Percentiles rank a stretch among this genome's conserved stretches.
Conservation (phyloP, 352 stramenopile species). For the Achlya hypogyna region DNA sequence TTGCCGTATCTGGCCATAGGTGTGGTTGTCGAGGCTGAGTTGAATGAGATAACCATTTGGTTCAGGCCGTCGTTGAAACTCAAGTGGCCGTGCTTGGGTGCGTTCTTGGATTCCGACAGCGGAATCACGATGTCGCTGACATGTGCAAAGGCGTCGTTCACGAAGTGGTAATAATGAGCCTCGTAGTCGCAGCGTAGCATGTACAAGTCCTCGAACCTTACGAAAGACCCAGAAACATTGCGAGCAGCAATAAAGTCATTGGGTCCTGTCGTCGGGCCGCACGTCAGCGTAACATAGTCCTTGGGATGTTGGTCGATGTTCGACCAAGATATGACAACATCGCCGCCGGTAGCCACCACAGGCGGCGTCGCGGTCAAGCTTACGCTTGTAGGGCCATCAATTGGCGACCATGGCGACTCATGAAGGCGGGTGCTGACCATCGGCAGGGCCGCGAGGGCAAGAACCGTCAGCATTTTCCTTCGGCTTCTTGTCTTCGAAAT, state of each 20-base stretch:
- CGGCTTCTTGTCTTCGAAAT: background rate
- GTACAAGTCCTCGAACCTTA: conserved; percentile 55
- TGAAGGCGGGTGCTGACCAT: background rate
- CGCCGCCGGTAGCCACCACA: conserved; percentile 34
- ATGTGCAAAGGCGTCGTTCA: conserved; percentile 19
- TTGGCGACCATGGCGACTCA: conserved; percentile 7
- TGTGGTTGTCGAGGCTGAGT: conserved; percentile 42
- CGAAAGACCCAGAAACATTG: conserved; percentile 29
- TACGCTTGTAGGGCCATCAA: conserved; percentile 20
- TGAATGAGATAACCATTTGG: conserved; percentile 66
- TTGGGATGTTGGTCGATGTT: conserved; percentile 21
- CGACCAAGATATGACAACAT: conserved; percentile 47
- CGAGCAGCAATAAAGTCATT: conserved; percentile 38
- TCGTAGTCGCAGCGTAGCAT: conserved; percentile 70
- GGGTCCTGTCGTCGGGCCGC: conserved; percentile 36
- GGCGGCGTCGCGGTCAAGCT: conserved; percentile 30
- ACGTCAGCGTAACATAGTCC: conserved; percentile 63
- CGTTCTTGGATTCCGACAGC: conserved; percentile 42
- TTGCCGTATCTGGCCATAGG: conserved; percentile 6
- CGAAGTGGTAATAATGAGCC: conserved; percentile 43
- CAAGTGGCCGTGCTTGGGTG: conserved; percentile 64
- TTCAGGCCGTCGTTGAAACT: conserved; percentile 39
- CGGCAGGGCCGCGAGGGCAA: background rate
- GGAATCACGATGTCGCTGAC: conserved; percentile 31
- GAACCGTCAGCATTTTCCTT: background rate